Conservation (phyloP, 768 basidiomycete genomes). For the Serendipita vermifera region DNA sequence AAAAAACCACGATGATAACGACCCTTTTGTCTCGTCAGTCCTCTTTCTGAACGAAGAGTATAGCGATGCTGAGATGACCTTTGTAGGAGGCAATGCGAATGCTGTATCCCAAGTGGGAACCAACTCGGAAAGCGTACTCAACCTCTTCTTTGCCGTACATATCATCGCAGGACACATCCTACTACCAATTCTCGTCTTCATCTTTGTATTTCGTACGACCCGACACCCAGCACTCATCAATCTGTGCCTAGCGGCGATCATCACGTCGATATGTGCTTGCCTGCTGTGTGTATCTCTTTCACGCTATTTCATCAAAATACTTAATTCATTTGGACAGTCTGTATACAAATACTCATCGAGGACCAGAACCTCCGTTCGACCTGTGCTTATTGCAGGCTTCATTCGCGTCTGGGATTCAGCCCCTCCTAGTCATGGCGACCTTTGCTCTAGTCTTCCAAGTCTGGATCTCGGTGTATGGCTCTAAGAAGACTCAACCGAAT, state of each 20-base stretch:
- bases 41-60: not conserved
- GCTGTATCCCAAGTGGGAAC: not conserved
- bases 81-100: not conserved
- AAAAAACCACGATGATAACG: too few species aligned
- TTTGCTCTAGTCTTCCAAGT: slow-evolving; percentile 1
- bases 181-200: slow-evolving; percentile 32
- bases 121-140: not conserved
- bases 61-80: not conserved
- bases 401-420: slow-evolving; percentile 28
- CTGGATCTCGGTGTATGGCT: not conserved
- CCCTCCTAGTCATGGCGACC: slow-evolving; percentile 24
- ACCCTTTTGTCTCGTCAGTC: too few species aligned
- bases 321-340: slow-evolving; percentile 21
- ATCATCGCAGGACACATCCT: slow-evolving; percentile 35
- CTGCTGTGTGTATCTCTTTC: slow-evolving; percentile 28
- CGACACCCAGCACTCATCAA: slow-evolving; percentile 36
- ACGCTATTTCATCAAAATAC: not conserved
- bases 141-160: slow-evolving; percentile 33
- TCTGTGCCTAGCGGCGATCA: slow-evolving; percentile 36
- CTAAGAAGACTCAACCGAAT: too few species aligned
- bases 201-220: slow-evolving; percentile 29
- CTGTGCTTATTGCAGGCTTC: slow-evolving; percentile 36
- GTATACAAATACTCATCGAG: slow-evolving; percentile 28
- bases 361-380: slow-evolving; percentile 25
- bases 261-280: slow-evolving; percentile 32